Evolutionary conservation across 805 yeast species (phyloP), one percentile per base, ranked within the genome.

Genomic region (Pichia exigua): DNA sequence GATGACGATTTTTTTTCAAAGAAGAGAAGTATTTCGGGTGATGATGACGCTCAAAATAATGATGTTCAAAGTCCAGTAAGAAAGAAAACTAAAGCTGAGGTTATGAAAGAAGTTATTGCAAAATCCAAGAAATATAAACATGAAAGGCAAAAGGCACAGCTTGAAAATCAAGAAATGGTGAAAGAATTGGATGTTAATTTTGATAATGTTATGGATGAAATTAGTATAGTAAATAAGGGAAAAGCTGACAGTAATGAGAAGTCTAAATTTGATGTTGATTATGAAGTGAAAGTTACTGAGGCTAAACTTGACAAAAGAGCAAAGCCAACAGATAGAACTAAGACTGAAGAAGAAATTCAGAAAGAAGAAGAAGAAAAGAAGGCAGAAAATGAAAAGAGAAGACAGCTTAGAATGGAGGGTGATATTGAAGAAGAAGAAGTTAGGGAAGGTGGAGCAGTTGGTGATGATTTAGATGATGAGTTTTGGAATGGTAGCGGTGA

Each of bases 41-140:
- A 22, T 11, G 17, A 40, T 10, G 47, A 49, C 7, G 40, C 26
- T 24, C 26, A 26, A 21, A 78, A 69, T 3, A 64, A 60, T 2
- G 69, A 60, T 21, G 70, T 54, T 6, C 68, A 61, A 45, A 17
- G n/a, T 35, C 81, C 83, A 1, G 66, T 71, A n/a, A 76, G 81
- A 53, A 84, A 82, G 67, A 87, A 84, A 68, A 80, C 88, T 20
- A 87, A 87, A 61, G 85, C 86, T 40, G 95, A 87, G 66, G 92
- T 87, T 40, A 87, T 87, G 95, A 79, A 83, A 58, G 95, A 87
- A 64, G 78, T 87, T 46, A 87, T 87, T 53, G 89, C 94, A 39
- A 87, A 87, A 67, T 84, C 94, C 18, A 87, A 87, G 61, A 82
- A 77, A 60, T 78, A 85, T 67, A 86, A 84, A 61, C 83, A 82